Percentiles rank a stretch among this genome's conserved stretches.
These are phyloP conservation scores for Houttuynia cordata DNA, from an alignment of 164 flowering plant genomes.

Conservation along the genomic window DNA sequence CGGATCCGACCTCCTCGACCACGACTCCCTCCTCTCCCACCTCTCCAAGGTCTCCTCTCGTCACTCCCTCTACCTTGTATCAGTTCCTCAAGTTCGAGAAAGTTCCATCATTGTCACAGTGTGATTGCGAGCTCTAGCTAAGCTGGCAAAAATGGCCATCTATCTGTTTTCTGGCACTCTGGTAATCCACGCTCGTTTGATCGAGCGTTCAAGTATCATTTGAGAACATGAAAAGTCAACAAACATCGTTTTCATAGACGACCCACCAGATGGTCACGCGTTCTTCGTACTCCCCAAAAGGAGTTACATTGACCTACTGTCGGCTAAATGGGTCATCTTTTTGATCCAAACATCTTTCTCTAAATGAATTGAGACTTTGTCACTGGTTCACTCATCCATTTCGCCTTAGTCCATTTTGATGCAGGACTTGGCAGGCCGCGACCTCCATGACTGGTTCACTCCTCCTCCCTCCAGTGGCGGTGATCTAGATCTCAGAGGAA, in stretches of 20 bases:
- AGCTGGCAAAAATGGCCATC: neutral
- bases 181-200: too few species aligned
- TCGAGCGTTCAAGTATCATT: too few species aligned
- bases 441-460: conserved; percentile 20
- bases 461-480: conserved; percentile 34
- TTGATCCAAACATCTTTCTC: too few species aligned
- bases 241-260: neutral
- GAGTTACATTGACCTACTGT: neutral
- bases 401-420: conserved; percentile 16
- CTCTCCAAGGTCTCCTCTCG: conserved; percentile 25
- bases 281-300: neutral
- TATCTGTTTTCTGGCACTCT: too few species aligned
- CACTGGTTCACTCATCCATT: too few species aligned
- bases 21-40: conserved; percentile 41
- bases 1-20: conserved; percentile 62
- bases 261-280: neutral
- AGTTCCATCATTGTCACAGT: too few species aligned
- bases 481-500: conserved; percentile 37
- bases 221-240: too few species aligned
- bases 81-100: too few species aligned
- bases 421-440: conserved; percentile 54
- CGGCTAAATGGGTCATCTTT: neutral
- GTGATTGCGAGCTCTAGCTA: neutral
- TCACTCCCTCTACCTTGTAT: too few species aligned
- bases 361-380: too few species aligned